A percentile compares a stretch with the other conserved stretches of the same genome.
These are phyloP conservation scores for Talaromyces sp. DNA, from an alignment of 2,329 filamentous ascomycete genomes.

Conservation along the genomic window DNA sequence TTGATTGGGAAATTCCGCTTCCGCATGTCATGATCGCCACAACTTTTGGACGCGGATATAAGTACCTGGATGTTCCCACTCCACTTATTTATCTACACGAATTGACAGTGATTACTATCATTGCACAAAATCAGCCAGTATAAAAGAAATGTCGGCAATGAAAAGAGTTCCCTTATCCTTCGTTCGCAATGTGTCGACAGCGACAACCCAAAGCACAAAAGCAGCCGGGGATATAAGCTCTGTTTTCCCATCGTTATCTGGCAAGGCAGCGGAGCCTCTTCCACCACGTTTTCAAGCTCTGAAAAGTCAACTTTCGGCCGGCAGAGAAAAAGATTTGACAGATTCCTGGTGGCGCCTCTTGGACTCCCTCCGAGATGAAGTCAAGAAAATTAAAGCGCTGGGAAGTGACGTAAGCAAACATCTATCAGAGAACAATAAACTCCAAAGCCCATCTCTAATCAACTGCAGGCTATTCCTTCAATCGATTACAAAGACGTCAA, in stretches of 20 bases:
- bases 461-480: constrained; percentile 40
- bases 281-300: constrained; percentile 42
- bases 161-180: background rate
- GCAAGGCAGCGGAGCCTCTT: constrained; percentile 38
- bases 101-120: background rate
- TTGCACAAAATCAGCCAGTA: background rate
- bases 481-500: constrained; percentile 40
- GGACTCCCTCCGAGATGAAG: constrained; percentile 38
- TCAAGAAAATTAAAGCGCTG: constrained; percentile 39
- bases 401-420: constrained; percentile 38
- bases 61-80: background rate
- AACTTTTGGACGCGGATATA: background rate
- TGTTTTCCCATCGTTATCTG: constrained; percentile 44
- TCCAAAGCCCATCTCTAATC: no score
- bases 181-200: background rate
- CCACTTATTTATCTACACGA: background rate
- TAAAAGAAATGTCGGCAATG: background rate
- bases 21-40: background rate
- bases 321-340: constrained; percentile 38
- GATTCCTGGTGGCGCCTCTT: constrained; percentile 44
- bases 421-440: background rate
- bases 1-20: background rate
- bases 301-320: constrained; percentile 37
- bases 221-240: constrained; percentile 47
- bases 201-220: constrained; percentile 37